A percentile compares a stretch with the other conserved stretches of the same genome.
Conservation (phyloP, 2,329 filamentous ascomycete species). For the Aspergillus ochraceus region DNA sequence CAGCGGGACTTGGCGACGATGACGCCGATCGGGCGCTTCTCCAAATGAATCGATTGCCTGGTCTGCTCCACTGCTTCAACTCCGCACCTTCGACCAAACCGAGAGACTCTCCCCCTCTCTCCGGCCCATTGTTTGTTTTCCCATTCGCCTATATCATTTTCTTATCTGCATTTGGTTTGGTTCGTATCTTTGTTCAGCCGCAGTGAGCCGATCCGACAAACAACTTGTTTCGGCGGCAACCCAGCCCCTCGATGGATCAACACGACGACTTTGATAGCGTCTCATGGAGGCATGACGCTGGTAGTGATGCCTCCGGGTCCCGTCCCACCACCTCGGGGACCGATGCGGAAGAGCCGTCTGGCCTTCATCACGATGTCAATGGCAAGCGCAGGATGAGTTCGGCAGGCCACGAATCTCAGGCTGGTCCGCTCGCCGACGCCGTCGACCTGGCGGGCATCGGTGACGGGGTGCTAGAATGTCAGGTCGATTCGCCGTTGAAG, state of each 20-base stretch:
- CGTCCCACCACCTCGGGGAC: constrained; percentile 44
- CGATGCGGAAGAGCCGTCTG: constrained; percentile 38
- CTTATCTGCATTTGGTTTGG: not conserved
- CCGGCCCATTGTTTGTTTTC: not conserved
- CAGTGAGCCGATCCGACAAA: not conserved
- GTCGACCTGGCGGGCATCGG: constrained; percentile 65
- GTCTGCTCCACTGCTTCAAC: constrained; percentile 7
- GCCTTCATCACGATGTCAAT: constrained; percentile 43
- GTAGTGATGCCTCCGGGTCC: constrained; percentile 42
- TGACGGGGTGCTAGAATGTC: constrained; percentile 78
- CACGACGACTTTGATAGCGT: constrained; percentile 78
- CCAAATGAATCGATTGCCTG: constrained; percentile 10
- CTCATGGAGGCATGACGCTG: constrained; percentile 69
- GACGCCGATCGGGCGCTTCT: constrained; percentile 22
- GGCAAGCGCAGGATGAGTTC: constrained; percentile 51
- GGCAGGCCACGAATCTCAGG: constrained; percentile 45
- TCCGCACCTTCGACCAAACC: constrained; percentile 9
- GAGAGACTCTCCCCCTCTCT: constrained; percentile 4
- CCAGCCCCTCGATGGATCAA: constrained; percentile 42
- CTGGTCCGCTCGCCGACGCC: constrained; percentile 51
- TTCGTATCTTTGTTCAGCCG: not conserved
- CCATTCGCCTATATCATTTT: not conserved
- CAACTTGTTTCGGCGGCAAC: not conserved
- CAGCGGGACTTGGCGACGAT: constrained; percentile 16
- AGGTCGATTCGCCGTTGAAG: constrained; percentile 80